Evolutionary conservation across 352 stramenopile species (phyloP).

Genomic region (Phytophthora pseudosyringae): DNA sequence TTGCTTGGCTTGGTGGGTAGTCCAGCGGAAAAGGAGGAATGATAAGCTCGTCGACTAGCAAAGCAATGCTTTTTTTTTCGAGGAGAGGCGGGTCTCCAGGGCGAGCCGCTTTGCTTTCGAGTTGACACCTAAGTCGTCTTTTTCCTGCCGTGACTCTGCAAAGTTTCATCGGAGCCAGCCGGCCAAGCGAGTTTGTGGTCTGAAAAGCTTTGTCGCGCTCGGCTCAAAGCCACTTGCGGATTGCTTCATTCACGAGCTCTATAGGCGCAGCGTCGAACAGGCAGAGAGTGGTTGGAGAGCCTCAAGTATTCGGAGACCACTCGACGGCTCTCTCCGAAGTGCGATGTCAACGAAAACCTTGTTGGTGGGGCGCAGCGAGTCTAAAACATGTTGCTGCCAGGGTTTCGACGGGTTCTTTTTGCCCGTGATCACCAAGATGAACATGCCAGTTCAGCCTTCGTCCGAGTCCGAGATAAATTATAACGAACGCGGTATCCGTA

Average conservation of each 20-base stretch:
- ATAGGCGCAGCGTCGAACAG: not conserved
- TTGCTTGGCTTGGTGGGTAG: not conserved
- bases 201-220: not conserved
- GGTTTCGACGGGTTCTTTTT: slow-evolving; percentile 7
- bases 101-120: slow-evolving; percentile 1
- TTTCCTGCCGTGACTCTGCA: slow-evolving; percentile 6
- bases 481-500: not conserved
- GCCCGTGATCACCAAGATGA: slow-evolving; percentile 20
- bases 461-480: not conserved
- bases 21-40: slow-evolving; percentile 21
- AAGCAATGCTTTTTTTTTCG: not conserved
- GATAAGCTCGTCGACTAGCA: slow-evolving; percentile 2
- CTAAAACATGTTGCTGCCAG: not conserved
- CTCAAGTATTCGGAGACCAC: slow-evolving; percentile 10
- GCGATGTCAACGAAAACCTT: not conserved
- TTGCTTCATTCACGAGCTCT: slow-evolving; percentile 1
- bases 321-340: slow-evolving; percentile 18
- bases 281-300: not conserved
- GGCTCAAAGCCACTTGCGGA: not conserved
- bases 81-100: not conserved
- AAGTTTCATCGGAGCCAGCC: slow-evolving; percentile 2
- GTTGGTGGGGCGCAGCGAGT: no score
- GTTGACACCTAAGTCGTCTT: slow-evolving; percentile 11
- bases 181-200: slow-evolving; percentile 15
- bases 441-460: not conserved